phyloP scores from a whole-genome alignment of 805 yeast species.

The Kodamaea nitidulidarum region DNA sequence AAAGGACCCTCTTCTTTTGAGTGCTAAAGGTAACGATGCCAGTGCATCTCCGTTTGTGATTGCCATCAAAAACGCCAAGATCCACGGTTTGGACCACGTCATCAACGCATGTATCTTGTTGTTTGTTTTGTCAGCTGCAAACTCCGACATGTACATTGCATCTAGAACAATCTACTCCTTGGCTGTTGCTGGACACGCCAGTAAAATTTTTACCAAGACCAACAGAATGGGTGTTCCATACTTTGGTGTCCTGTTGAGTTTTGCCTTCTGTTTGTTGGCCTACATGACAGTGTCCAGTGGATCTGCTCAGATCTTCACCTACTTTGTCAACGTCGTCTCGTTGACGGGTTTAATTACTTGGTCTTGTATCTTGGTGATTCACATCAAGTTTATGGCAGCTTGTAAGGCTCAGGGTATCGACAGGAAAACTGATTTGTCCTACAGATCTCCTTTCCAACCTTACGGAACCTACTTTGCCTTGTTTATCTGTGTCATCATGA shows the following conservation, averaged over 20 bases:
- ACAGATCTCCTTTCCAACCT: slow-evolving; percentile 65
- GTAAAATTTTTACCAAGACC: slow-evolving; percentile 59
- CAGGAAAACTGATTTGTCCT: slow-evolving; percentile 49
- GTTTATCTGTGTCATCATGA: slow-evolving; percentile 48
- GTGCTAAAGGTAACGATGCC: slow-evolving; percentile 53
- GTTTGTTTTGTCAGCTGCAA: slow-evolving; percentile 78
- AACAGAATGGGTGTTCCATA: slow-evolving; percentile 68
- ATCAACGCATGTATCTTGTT: slow-evolving; percentile 74
- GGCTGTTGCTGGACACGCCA: slow-evolving; percentile 72
- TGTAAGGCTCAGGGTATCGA: slow-evolving; percentile 63
- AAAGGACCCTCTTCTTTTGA: slow-evolving; percentile 47
- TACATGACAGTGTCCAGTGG: slow-evolving; percentile 62
- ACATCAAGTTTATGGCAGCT: slow-evolving; percentile 62
- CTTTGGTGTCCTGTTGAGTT: slow-evolving; percentile 49
- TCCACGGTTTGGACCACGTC: slow-evolving; percentile 65
- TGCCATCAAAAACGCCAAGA: slow-evolving; percentile 66
- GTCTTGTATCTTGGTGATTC: slow-evolving; percentile 66
- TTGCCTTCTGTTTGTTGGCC: slow-evolving; percentile 58
- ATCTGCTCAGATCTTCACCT: slow-evolving; percentile 55
- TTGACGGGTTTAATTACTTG: slow-evolving; percentile 73
- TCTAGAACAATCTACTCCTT: slow-evolving; percentile 72
- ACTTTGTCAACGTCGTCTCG: slow-evolving; percentile 73
- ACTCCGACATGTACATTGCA: slow-evolving; percentile 73
- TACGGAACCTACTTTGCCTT: slow-evolving; percentile 62
- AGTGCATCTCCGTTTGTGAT: slow-evolving; percentile 83